These are phyloP conservation scores for Rhynchosporium agropyri DNA, from an alignment of 2,329 filamentous ascomycete genomes.

Conservation along the genomic window DNA sequence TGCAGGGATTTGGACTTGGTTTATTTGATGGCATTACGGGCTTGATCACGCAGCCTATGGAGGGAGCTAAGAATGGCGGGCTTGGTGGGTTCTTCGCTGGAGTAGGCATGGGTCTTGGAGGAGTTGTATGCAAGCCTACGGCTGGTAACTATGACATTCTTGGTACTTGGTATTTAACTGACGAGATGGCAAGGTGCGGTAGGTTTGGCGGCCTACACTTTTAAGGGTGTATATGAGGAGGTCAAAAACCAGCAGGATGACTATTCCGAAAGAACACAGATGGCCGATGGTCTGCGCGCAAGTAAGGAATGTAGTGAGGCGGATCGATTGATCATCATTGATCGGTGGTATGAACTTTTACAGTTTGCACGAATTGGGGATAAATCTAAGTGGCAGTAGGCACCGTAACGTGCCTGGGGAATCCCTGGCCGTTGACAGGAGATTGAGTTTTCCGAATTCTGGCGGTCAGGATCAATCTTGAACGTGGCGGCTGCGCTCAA, in stretches of 20 bases:
- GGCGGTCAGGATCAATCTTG: background rate
- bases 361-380: background rate
- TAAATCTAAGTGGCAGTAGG: background rate
- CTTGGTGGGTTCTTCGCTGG: slow-evolving; percentile 53
- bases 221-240: slow-evolving; percentile 67
- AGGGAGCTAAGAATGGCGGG: slow-evolving; percentile 56
- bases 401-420: background rate
- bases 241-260: slow-evolving; percentile 18
- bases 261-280: background rate
- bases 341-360: slow-evolving; percentile 12
- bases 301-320: slow-evolving; percentile 12
- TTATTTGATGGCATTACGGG: slow-evolving; percentile 67
- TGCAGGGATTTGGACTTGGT: slow-evolving; percentile 61
- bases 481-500: too few relatives aligned
- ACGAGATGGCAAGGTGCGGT: slow-evolving; percentile 49
- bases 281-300: slow-evolving; percentile 13
- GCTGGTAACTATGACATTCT: slow-evolving; percentile 40
- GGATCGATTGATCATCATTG: slow-evolving; percentile 16
- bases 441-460: background rate
- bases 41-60: slow-evolving; percentile 59
- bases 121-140: slow-evolving; percentile 65
- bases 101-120: slow-evolving; percentile 63
- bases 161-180: background rate
- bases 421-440: too few relatives aligned
- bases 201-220: slow-evolving; percentile 60